Evolutionary conservation across 1,284 basidiomycete genomes (phyloP).

Genomic region (Sporisorium reilianum): DNA sequence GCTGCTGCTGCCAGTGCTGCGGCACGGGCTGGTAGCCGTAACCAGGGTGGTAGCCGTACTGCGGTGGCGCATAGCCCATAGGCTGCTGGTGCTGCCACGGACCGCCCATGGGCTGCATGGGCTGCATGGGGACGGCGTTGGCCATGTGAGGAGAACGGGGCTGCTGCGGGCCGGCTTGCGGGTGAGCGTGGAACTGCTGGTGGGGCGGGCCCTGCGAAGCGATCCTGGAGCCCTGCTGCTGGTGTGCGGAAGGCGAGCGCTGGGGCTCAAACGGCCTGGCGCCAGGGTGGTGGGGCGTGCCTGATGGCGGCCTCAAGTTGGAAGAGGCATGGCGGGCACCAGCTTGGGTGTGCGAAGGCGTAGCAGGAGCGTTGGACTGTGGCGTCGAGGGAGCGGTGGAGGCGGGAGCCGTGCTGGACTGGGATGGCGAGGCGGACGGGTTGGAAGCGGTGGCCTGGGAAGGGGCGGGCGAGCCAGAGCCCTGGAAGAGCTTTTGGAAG

Average conservation of each 20-base stretch:
- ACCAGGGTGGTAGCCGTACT: conserved; percentile 59
- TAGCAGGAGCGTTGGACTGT: conserved; percentile 13
- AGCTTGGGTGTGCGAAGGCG: conserved; percentile 18
- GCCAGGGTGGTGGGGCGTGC: conserved; percentile 46
- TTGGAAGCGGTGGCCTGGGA: conserved; percentile 39
- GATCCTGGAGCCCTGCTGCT: conserved; percentile 39
- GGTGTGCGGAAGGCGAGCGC: conserved; percentile 53
- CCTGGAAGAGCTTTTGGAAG: conserved; percentile 69
- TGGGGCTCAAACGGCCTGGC: conserved; percentile 57
- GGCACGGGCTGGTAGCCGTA: conserved; percentile 57
- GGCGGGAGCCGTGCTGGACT: conserved; percentile 38
- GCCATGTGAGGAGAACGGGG: conserved; percentile 61
- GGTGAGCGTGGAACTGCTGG: conserved; percentile 53
- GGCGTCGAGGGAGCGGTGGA: conserved; percentile 41
- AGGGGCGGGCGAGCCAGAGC: conserved; percentile 46
- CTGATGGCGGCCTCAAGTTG: conserved; percentile 52
- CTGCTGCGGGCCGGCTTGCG: conserved; percentile 50
- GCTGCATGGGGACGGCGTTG: conserved; percentile 57
- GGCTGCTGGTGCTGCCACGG: conserved; percentile 57
- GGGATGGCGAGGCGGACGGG: conserved; percentile 39
- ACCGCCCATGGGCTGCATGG: conserved; percentile 57
- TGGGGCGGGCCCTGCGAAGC: conserved; percentile 40
- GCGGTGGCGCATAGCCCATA: conserved; percentile 48
- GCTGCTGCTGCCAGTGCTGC: conserved; percentile 52
- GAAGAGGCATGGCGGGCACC: conserved; percentile 48